Evolutionary conservation across 1,284 basidiomycete genomes (phyloP).

Genomic region (Puccinia horiana): DNA sequence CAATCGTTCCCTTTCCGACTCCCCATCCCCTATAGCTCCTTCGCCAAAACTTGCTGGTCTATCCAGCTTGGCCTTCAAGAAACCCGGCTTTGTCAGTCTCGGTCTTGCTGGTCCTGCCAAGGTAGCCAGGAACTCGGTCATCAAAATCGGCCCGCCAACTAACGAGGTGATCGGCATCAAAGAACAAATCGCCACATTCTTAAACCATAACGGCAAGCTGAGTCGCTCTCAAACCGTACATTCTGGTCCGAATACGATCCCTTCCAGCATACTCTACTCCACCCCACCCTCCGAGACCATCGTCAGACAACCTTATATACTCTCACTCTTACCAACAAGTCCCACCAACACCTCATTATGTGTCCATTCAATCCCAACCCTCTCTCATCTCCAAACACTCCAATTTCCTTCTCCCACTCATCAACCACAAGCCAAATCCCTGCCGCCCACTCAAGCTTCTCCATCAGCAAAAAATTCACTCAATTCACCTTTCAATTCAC

Average conservation of each 20-base stretch:
- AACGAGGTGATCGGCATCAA: constrained; percentile 34
- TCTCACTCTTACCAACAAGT: constrained; percentile 40
- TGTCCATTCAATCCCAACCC: constrained; percentile 75
- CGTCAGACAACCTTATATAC: constrained; percentile 28
- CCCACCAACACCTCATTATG: constrained; percentile 65
- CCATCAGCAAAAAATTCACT: constrained; percentile 64
- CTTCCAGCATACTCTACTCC: constrained; percentile 54
- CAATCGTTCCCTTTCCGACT: neutral
- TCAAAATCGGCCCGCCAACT: constrained; percentile 21
- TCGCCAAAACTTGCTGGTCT: neutral
- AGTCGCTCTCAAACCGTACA: constrained; percentile 58
- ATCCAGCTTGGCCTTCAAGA: constrained; percentile 34
- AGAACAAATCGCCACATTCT: constrained; percentile 41
- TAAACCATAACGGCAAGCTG: constrained; percentile 60
- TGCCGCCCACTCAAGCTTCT: neutral
- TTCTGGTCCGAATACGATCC: constrained; percentile 53
- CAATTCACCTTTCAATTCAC: constrained; percentile 52
- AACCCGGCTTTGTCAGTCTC: constrained; percentile 7
- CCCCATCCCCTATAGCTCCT: neutral
- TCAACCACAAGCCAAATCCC: constrained; percentile 55
- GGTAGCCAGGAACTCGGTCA: constrained; percentile 24
- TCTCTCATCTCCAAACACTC: constrained; percentile 68
- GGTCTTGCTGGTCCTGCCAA: constrained; percentile 16
- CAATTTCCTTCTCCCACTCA: constrained; percentile 64
- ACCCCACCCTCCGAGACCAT: constrained; percentile 58